phyloP scores from a whole-genome alignment of 306 rosid species.

The Ormosia emarginata region DNA sequence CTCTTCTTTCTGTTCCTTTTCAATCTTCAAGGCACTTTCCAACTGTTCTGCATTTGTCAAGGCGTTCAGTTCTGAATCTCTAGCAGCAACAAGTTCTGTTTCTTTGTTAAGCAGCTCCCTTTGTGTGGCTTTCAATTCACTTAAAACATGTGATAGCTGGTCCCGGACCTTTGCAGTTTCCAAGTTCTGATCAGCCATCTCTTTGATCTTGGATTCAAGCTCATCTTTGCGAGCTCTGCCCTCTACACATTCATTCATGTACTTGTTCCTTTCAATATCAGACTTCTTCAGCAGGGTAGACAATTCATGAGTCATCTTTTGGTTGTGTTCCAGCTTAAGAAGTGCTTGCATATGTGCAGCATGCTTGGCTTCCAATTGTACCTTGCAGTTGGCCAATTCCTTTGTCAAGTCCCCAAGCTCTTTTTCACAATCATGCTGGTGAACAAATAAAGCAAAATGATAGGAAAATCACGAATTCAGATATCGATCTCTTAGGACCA shows the following conservation, averaged over 20 bases:
- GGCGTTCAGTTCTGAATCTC: constrained; percentile 49
- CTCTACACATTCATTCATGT: constrained; percentile 31
- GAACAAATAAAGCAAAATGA: background rate
- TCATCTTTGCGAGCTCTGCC: constrained; percentile 29
- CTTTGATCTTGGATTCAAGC: constrained; percentile 45
- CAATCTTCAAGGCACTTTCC: constrained; percentile 37
- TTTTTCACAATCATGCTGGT: constrained; percentile 42
- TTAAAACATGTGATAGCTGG: constrained; percentile 42
- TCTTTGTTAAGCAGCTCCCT: constrained; percentile 54
- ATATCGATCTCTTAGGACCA: background rate
- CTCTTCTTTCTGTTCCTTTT: constrained; percentile 44
- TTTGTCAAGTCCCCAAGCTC: constrained; percentile 54
- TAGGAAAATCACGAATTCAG: background rate
- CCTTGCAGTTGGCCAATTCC: constrained; percentile 65
- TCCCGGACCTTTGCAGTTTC: constrained; percentile 32
- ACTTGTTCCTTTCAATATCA: constrained; percentile 55
- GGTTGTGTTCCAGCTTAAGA: constrained; percentile 57
- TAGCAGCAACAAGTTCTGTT: constrained; percentile 47
- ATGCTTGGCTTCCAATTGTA: constrained; percentile 74
- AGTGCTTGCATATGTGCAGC: constrained; percentile 61
- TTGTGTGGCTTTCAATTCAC: constrained; percentile 48
- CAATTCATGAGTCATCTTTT: constrained; percentile 46
- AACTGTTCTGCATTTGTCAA: constrained; percentile 23
- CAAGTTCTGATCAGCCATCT: constrained; percentile 38
- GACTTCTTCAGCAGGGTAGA: constrained; percentile 47